Base-by-base conservation (phyloP, 192 early-diverging fungal species). In the Rhizoclosmatium sp. region DNA sequence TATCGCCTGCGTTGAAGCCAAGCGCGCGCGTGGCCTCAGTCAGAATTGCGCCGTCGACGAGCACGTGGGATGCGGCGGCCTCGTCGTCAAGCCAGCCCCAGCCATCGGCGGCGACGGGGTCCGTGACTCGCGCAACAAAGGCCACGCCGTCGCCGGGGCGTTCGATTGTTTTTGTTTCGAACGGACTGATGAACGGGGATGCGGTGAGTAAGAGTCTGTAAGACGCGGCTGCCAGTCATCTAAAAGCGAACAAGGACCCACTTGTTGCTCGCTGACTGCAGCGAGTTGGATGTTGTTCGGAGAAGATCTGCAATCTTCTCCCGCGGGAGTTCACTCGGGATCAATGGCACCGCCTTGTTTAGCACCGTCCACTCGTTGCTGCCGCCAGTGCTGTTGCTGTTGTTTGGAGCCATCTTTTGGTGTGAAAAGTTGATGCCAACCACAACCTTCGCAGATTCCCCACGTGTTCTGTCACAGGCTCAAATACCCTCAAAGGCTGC, bases 21-120 rank as follows among this genome's bases (percentile, higher is more conserved):
- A 40, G 51, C 9, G 9, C 9, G 21, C 68, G 68, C 42, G 68
- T 69, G 16, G 40, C 14, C 42, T 69, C 70, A 72, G 71, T 70
- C 81, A 44, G 76, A 65, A 4, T 71, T 66, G 48, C 42, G 19
- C 46, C 42, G 48, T 69, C 68, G 0, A 78, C 75, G 45, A 72
- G 64, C 51, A 12, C 40, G 61, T 67, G 42, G 12, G 64, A 21
- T 3, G 51, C 69, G 23, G 9, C 14, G 47, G 12, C 45, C 51
- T 67, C 60, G 39, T 82, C 19, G 68, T 69, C 48, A 12, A 42
- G 40, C 68, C 68, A 69, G 21, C 21, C 68, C 68, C 68, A 69
- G 7, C 68, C 68, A 31, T 69, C 68, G 10, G 21, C 62, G 21
- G 10, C 10, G 62, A 5, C 41, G 62, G 12, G 12, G 21, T 21